Evolutionary conservation across 202 grass and related monocot species (phyloP).

Genomic region (Carex arenaria): DNA sequence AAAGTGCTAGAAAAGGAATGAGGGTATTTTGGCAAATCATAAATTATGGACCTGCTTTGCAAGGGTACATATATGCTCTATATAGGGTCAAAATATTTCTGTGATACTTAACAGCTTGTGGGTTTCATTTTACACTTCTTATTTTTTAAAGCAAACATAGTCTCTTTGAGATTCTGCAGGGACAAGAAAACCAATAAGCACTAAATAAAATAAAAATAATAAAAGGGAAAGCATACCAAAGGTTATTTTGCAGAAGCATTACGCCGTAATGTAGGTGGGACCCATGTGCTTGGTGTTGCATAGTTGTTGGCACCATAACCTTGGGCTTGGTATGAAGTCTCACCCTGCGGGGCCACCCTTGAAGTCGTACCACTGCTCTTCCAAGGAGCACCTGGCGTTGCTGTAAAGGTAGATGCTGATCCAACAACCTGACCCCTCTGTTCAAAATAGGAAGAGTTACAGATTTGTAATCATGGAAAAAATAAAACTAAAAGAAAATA

Average conservation of each 20-base stretch:
- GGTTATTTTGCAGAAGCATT: constrained; percentile 49
- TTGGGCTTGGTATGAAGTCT: constrained; percentile 35
- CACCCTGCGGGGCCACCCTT: constrained; percentile 39
- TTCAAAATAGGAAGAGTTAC: background rate
- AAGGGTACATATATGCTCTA: background rate
- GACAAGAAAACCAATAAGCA: background rate
- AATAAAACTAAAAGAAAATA: background rate
- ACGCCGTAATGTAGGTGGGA: constrained; percentile 40
- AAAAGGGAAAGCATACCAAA: constrained; percentile 25
- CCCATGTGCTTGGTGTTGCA: constrained; percentile 44
- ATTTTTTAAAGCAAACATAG: background rate
- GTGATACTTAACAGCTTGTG: background rate
- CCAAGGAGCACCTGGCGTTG: constrained; percentile 40
- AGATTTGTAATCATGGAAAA: background rate
- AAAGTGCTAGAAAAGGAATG: background rate
- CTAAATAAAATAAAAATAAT: background rate
- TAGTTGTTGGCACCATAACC: constrained; percentile 46
- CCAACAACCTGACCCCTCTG: constrained; percentile 18
- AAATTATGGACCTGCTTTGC: background rate
- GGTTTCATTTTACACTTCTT: background rate
- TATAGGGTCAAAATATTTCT: background rate
- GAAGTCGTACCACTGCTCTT: constrained; percentile 41
- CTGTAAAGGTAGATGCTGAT: constrained; percentile 17
- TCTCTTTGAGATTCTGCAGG: background rate
- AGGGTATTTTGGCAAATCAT: background rate